Evolutionary conservation across 345 rosid genomes (phyloP), one percentile per base, ranked within the genome.

Genomic region (Eucalyptus paniculata): DNA sequence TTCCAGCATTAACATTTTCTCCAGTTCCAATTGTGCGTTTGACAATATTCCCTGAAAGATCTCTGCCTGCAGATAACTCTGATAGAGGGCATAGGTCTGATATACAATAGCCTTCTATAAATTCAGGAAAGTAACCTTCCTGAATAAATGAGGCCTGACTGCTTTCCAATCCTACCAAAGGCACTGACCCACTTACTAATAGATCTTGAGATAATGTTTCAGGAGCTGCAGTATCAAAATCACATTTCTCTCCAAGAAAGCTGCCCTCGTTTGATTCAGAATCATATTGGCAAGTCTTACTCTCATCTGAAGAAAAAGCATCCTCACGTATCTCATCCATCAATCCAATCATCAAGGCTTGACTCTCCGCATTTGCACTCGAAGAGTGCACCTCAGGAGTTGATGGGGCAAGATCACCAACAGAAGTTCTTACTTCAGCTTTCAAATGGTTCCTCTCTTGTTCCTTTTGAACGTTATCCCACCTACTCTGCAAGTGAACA

Each of bases 401-500:
- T 89, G 93, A 90, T 26, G 88, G 54, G 50, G 85, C 88, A 87
- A 91, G 86, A 91, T 91, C 93, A 89, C 89, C 86, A 91, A 49
- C 49, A 45, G 60, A 28, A 53, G 88, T 87, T 89, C 86, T 89
- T 86, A 86, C 87, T 44, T 90, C 94, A 91, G 90, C 92, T 90
- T 86, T 91, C n/a, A 91, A 90, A 88, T 91, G 91, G 86, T 89
- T 94, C 90, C 90, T 87, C 77, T 91, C 94, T 87, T 93, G 94
- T 86, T 93, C 93, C 93, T 91, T 92, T 91, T 94, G 94, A 91
- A 93, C 90, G 77, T 92, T 93, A 91, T 95, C 93, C 97, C 98
- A 98, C 90, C 99, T 94, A 88, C 93, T 92, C 93, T 98, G 99
- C 91, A 98, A 90, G 93, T 97, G 98, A 89, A 94, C 94, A 90